Base-by-base conservation (phyloP, 2,329 filamentous ascomycete genomes). In the Paecilomyces fulvus region DNA sequence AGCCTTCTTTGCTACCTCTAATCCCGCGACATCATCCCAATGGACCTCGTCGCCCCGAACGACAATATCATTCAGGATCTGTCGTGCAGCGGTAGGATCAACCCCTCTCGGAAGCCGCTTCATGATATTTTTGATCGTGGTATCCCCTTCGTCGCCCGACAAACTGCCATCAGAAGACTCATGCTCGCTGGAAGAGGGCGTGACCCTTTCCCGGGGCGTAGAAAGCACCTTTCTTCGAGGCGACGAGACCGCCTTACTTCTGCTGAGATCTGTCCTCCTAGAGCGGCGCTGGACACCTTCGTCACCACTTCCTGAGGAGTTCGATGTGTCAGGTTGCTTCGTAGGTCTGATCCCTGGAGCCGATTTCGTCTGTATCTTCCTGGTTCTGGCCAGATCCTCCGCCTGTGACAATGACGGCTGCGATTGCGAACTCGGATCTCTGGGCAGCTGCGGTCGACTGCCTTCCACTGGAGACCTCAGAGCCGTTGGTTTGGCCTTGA, bases 51-150 rank as follows among this genome's bases (percentile, higher is more conserved):
- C 94, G 6, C 94, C 94, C 60, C 92, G 85, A 12, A 97, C 87
- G 2, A 99, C 88, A 58, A 99, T 95, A 63, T 99, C 94, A 66
- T 96, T 96, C 57, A 97, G 79, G 30, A 99, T 96, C 60, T 96
- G 90, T 66, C 89, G 89, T 0, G 92, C 94, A 3, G 92, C 89
- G 25, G 80, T 77, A 61, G 87, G 83, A 67, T 99, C 94, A 2
- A 96, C 83, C 0, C 91, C 91, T 54, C 85, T 81, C 0, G 92
- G 92, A 1, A 97, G 74, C 56, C 87, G 86, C 66, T 89, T 90
- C 66, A 96, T 76, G 21, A 95, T 78, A 8, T 80, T 72, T 52
- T 79, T 76, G 60, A 89, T 83, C 52, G 80, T 83, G 54, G 78
- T 79, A 60, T 88, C 82, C 80, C 73, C 70, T 4, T 75, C 70